Base-by-base conservation (phyloP, 768 basidiomycete genomes). In the Suillus weaverae region DNA sequence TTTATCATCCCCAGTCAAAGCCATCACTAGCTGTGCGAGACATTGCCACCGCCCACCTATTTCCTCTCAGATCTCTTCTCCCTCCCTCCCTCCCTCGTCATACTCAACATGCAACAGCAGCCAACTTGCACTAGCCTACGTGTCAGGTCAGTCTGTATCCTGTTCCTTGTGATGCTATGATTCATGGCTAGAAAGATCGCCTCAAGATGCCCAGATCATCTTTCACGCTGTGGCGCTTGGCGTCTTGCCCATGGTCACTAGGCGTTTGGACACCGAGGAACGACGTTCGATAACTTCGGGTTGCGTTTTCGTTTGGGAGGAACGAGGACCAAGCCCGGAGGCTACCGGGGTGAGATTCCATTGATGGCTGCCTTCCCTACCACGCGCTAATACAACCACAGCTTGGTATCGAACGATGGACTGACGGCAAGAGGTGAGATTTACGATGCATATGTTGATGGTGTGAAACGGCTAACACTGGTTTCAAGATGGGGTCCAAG, bases 381-480 rank as follows among this genome's bases (percentile, higher is more conserved):
- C 22, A 54, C 63, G 51, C 65, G 62, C 62, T 38, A 55, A 61
- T n/a, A 26, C 32, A 55, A 57, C 62, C 64, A 14, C 68, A 90
- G 89, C 81, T 89, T 64, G 89, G 89, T 50, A 90, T 92, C 41
- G 90, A 92, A 72, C 83, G 91, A 62, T 92, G 91, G 91, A 92
- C 91, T 35, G 91, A 92, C 70, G 90, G 87, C 5, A 87, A 87
- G 68, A 78, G 80, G 76, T 61, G 61, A 61, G 70, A 65, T 39
- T 9, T 65, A 35, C 26, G 62, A 61, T 1, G 8, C 2, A 18
- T 20, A 30, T 14, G 35, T 32, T 36, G 8, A 39, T 41, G 13
- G 18, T 33, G n/a, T 48, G 26, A 38, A 26, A 30, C 9, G 22
- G 26, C 57, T 59, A 30, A 59, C 39, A 11, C 3, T 20, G 11